Percentiles rank a stretch among this genome's conserved stretches.
Conservation (phyloP, 2,329 filamentous ascomycete genomes). For the Fusarium humuli region DNA sequence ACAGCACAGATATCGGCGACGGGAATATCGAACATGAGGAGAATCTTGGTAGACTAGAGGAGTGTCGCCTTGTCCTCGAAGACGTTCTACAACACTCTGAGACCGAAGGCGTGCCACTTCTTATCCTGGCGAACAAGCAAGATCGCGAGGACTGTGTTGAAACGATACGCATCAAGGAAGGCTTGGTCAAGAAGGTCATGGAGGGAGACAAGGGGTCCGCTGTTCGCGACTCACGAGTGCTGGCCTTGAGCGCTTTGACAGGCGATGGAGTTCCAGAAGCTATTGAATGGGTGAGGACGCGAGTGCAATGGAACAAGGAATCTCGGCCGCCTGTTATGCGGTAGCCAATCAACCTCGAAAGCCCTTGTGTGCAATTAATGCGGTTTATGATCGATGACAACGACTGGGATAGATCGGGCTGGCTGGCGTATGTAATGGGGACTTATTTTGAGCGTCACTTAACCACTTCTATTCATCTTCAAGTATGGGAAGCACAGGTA, state of each 20-base stretch:
- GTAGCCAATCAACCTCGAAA: constrained; percentile 59
- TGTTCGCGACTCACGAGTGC: constrained; percentile 88
- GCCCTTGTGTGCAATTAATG: constrained; percentile 16
- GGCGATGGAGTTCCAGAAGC: constrained; percentile 90
- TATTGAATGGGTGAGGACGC: constrained; percentile 93
- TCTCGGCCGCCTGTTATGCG: constrained; percentile 91
- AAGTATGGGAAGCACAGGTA: constrained; percentile 30
- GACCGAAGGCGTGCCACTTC: constrained; percentile 88
- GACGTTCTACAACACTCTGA: constrained; percentile 88
- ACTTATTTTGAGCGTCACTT: constrained; percentile 26
- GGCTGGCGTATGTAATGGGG: constrained; percentile 39
- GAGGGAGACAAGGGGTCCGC: constrained; percentile 90
- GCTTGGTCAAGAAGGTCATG: constrained; percentile 93
- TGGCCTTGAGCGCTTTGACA: constrained; percentile 92
- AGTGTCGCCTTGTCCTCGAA: constrained; percentile 90
- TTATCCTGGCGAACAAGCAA: constrained; percentile 97
- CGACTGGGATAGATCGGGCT: constrained; percentile 9
- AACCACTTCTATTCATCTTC: constrained; percentile 26
- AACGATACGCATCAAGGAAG: constrained; percentile 97
- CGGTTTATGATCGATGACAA: constrained; percentile 35
- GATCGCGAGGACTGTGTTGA: constrained; percentile 97
- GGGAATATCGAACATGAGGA: constrained; percentile 70
- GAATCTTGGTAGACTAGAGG: constrained; percentile 76
- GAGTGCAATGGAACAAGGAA: constrained; percentile 98
- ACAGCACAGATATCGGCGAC: constrained; percentile 92